Evolutionary conservation across 495 filamentous ascomycete species (phyloP).

Genomic region (Aspergillus avenaceus): DNA sequence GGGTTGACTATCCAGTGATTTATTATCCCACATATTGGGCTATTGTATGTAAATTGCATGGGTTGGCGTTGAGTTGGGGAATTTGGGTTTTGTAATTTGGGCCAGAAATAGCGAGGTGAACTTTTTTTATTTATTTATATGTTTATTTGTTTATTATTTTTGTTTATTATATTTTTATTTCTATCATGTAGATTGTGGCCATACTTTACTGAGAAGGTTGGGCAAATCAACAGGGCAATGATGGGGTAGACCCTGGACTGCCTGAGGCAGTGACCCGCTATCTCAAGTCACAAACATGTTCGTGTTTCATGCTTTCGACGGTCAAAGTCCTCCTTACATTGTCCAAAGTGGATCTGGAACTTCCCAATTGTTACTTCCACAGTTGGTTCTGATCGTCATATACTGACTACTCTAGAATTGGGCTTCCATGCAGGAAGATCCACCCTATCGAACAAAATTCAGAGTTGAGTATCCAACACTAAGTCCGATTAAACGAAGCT

Average conservation of each 20-base stretch:
- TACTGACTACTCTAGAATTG: constrained; percentile 5
- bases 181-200: too few relatives aligned
- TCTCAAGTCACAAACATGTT: not conserved
- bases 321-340: too few relatives aligned
- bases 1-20: constrained; percentile 20
- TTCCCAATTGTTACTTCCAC: too few relatives aligned
- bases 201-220: too few relatives aligned
- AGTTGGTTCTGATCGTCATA: not conserved
- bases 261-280: not conserved
- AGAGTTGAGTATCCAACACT: too few relatives aligned
- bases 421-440: constrained; percentile 21
- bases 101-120: too few relatives aligned
- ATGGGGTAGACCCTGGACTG: not conserved
- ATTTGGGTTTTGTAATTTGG: too few relatives aligned
- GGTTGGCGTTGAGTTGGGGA: constrained; percentile 2
- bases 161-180: too few relatives aligned
- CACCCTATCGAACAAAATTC: constrained; percentile 19
- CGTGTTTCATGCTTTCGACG: too few relatives aligned
- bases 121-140: too few relatives aligned
- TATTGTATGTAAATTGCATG: not conserved
- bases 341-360: too few relatives aligned
- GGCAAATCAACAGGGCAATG: not conserved
- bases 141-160: too few relatives aligned
- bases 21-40: not conserved
- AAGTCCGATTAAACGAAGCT: not conserved